Conservation (phyloP, 768 basidiomycete species). For the Pleurotus sapidus region DNA sequence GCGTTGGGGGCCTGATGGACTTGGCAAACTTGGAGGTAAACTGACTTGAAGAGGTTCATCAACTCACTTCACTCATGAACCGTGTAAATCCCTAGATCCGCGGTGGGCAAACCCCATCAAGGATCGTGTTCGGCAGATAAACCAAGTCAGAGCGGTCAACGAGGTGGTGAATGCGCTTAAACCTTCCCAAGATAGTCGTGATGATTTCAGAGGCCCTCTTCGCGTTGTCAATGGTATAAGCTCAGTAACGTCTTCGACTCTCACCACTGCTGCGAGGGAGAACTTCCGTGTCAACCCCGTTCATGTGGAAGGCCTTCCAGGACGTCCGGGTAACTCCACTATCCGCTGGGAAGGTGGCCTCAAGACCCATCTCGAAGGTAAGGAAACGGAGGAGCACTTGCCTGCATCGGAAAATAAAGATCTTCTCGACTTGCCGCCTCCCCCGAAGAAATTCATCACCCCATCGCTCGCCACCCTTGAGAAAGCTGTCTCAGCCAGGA, state of each 20-base stretch:
- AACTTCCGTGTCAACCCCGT: constrained; percentile 48
- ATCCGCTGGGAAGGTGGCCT: constrained; percentile 60
- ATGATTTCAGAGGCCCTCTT: constrained; percentile 51
- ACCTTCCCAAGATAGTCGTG: constrained; percentile 43
- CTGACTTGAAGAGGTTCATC: constrained; percentile 12
- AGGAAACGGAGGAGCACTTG: constrained; percentile 53
- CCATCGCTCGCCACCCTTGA: constrained; percentile 92
- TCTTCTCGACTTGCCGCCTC: constrained; percentile 30
- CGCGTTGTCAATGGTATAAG: constrained; percentile 81
- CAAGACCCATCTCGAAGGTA: constrained; percentile 61
- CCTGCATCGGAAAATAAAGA: constrained; percentile 27
- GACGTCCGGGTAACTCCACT: constrained; percentile 57
- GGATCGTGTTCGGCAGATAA: constrained; percentile 61
- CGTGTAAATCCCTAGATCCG: constrained; percentile 54
- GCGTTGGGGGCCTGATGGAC: constrained; percentile 85
- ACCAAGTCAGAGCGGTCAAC: constrained; percentile 72
- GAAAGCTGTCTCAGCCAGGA: constrained; percentile 87
- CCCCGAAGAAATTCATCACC: constrained; percentile 55
- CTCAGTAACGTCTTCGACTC: constrained; percentile 63
- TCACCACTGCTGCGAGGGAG: constrained; percentile 75
- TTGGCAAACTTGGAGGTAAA: constrained; percentile 87
- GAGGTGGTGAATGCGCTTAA: constrained; percentile 73
- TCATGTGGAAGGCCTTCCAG: constrained; percentile 48
- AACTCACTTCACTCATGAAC: constrained; percentile 22
- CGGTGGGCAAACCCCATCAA: constrained; percentile 90